These are phyloP conservation scores for Coemansia aciculifera DNA, from an alignment of 192 early-diverging fungal genomes.

Conservation along the genomic window DNA sequence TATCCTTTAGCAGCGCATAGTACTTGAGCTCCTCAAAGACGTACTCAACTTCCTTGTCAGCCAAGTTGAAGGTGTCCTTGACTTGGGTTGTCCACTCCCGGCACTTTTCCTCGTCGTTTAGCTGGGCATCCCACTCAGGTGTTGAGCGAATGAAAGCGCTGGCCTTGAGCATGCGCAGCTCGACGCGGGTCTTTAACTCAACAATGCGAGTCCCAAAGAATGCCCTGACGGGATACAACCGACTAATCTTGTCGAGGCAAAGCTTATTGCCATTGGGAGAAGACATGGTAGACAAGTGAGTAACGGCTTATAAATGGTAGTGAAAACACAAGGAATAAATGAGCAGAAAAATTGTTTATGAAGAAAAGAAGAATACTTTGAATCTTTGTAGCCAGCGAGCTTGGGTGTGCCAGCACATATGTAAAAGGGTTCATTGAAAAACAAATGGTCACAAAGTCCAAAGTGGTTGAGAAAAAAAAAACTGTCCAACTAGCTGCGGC, in stretches of 20 bases:
- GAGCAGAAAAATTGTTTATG: background rate
- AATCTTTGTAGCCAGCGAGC: background rate
- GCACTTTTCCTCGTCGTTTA: background rate
- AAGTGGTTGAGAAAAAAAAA: background rate
- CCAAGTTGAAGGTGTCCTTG: conserved; percentile 5
- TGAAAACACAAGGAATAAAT: background rate
- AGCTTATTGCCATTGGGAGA: background rate
- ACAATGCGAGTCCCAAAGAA: background rate
- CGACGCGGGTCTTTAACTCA: background rate
- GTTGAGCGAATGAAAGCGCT: background rate
- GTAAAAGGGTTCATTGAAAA: background rate
- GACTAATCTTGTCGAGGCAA: background rate
- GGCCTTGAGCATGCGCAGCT: conserved; percentile 4
- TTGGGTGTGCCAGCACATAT: background rate
- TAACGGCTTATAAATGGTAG: background rate
- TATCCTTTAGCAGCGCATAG: conserved; percentile 17
- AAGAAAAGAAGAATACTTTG: background rate
- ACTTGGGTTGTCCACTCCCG: background rate
- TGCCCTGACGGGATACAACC: background rate
- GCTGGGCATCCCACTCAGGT: background rate
- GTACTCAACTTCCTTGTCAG: conserved; percentile 19
- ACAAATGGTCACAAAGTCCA: background rate
- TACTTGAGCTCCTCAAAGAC: conserved; percentile 36
- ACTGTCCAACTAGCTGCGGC: background rate
- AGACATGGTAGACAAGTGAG: background rate